These are phyloP conservation scores for Talaromyces wortmannii DNA, from an alignment of 495 filamentous ascomycete species.

Conservation along the genomic window DNA sequence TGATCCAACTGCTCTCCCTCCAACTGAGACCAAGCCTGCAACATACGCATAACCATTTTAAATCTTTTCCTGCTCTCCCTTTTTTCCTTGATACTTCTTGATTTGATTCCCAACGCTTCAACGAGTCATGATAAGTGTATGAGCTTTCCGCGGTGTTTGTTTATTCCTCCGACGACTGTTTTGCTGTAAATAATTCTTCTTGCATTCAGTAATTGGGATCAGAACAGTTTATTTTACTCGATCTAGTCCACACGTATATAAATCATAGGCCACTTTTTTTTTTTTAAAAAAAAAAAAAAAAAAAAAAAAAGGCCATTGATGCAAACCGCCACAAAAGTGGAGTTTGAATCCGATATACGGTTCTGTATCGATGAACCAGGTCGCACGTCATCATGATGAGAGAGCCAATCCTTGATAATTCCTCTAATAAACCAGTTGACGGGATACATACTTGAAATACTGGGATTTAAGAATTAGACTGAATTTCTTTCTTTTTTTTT, in stretches of 20 bases:
- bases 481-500: not conserved
- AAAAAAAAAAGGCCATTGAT: no score
- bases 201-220: no score
- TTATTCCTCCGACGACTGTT: not conserved
- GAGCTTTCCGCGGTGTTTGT: not conserved
- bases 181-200: not conserved
- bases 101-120: not conserved
- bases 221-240: no score
- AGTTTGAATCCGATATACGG: not conserved
- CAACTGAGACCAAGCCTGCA: constrained; percentile 8
- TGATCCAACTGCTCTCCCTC: no score
- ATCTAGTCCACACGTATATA: not conserved
- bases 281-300: no score
- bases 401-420: constrained; percentile 3
- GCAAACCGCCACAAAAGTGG: not conserved
- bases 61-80: not conserved
- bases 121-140: not conserved
- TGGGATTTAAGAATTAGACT: no score
- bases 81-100: constrained; percentile 3
- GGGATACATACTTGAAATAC: not conserved
- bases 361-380: no score
- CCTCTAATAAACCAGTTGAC: constrained; percentile 20
- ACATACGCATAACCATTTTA: not conserved
- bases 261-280: not conserved
- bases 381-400: constrained; percentile 9